These are phyloP conservation scores for Porogramme epimiltina DNA, from an alignment of 1,284 basidiomycete genomes.

Conservation along the genomic window DNA sequence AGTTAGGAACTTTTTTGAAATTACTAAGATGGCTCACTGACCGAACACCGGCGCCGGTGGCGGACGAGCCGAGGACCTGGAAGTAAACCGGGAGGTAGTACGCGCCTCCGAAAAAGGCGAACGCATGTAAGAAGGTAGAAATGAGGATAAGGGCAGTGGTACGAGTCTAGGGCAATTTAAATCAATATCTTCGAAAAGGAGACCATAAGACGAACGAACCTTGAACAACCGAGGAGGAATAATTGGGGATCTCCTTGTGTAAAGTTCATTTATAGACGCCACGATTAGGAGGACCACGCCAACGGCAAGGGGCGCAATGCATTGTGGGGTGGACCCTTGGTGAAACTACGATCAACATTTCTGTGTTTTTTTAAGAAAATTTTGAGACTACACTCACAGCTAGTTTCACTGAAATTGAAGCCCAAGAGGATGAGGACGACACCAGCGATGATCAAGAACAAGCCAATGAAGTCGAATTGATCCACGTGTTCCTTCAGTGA, in stretches of 20 bases:
- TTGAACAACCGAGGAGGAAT: constrained; percentile 81
- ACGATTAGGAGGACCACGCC: constrained; percentile 62
- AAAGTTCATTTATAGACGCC: constrained; percentile 66
- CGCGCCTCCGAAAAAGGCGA: constrained; percentile 66
- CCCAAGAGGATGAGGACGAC: constrained; percentile 81
- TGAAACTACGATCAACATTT: neutral
- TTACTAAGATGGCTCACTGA: constrained; percentile 31
- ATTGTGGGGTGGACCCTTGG: constrained; percentile 45
- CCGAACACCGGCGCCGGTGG: constrained; percentile 75
- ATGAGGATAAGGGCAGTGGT: constrained; percentile 28
- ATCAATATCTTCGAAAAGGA: neutral
- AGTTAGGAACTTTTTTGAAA: neutral
- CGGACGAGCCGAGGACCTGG: constrained; percentile 77
- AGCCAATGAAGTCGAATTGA: constrained; percentile 80
- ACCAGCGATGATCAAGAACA: constrained; percentile 70
- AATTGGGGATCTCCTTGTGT: constrained; percentile 77
- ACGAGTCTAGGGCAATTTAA: neutral
- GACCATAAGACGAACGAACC: constrained; percentile 40
- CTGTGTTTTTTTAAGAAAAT: neutral
- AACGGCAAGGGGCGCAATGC: constrained; percentile 74
- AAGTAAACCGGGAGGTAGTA: constrained; percentile 80
- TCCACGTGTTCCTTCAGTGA: constrained; percentile 57
- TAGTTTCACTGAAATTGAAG: constrained; percentile 74
- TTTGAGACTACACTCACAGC: constrained; percentile 45
- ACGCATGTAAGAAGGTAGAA: constrained; percentile 64